These are phyloP conservation scores for Dothistroma pini DNA, from an alignment of 2,329 filamentous ascomycete species.

Conservation along the genomic window DNA sequence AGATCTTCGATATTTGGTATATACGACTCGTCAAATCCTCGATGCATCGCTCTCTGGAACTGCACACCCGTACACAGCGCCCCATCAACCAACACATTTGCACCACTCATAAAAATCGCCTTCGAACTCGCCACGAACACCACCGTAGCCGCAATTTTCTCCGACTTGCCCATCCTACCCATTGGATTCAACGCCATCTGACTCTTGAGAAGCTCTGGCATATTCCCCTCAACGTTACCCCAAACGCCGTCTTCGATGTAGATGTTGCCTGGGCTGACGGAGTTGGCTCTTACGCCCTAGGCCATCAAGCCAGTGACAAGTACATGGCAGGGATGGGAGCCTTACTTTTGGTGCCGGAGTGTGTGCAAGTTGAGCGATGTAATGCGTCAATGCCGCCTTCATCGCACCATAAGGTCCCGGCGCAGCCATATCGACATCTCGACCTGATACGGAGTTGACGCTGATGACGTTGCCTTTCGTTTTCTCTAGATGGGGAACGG, in stretches of 20 bases:
- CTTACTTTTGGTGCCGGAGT: constrained; percentile 32
- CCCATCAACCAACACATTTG: constrained; percentile 34
- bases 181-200: constrained; percentile 38
- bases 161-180: constrained; percentile 46
- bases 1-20: no score
- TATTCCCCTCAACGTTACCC: constrained; percentile 33
- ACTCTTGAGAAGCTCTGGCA: constrained; percentile 32
- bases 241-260: constrained; percentile 37
- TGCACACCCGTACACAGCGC: constrained; percentile 30
- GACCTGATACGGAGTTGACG: constrained; percentile 37
- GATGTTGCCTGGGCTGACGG: constrained; percentile 35
- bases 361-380: constrained; percentile 36
- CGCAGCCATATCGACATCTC: constrained; percentile 38
- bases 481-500: constrained; percentile 35
- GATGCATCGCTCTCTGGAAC: constrained; percentile 21
- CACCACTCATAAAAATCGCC: constrained; percentile 30
- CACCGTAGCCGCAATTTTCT: constrained; percentile 50
- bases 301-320: background rate
- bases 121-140: constrained; percentile 39
- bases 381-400: constrained; percentile 38
- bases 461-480: constrained; percentile 36
- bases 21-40: no score
- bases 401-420: constrained; percentile 38
- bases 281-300: constrained; percentile 35
- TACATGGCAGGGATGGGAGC: background rate